phyloP scores from a whole-genome alignment of 345 rosid species.

The Eucalyptus virginea region DNA sequence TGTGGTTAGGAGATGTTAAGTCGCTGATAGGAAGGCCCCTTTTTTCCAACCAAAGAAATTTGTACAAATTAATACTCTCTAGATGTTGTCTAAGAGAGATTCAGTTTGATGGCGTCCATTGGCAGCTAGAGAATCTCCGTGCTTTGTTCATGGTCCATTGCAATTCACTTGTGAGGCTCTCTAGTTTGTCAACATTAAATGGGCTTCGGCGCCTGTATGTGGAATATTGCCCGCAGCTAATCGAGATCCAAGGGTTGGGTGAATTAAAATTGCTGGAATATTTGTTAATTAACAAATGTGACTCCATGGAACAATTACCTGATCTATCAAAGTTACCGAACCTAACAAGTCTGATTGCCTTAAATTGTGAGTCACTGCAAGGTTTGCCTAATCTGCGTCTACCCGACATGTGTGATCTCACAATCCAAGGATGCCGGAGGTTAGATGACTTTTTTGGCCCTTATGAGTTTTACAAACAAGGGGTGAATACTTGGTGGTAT shows the following conservation, averaged over 20 bases:
- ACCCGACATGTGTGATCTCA: no score
- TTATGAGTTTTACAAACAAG: no score
- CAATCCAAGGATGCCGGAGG: no score
- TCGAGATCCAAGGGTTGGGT: neutral
- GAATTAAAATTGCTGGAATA: no score
- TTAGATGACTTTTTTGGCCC: no score
- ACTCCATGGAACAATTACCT: no score
- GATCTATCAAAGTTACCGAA: no score
- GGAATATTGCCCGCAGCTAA: neutral
- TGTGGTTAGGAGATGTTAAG: neutral
- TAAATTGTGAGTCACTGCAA: no score
- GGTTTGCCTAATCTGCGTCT: no score
- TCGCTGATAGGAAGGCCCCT: neutral
- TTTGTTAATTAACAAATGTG: no score
- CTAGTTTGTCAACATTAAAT: neutral
- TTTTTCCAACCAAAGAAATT: neutral
- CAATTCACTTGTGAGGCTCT: neutral
- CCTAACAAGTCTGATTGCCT: accelerated
- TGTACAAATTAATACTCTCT: neutral
- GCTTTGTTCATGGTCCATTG: accelerated
- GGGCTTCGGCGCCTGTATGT: accelerated
- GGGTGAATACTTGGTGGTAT: no score
- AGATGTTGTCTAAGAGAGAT: neutral
- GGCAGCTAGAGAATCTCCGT: neutral
- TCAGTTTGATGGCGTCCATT: neutral